Percentiles rank a stretch among this genome's conserved stretches.
Conservation (phyloP, 495 filamentous ascomycete species). For the Podospora fimiseda region DNA sequence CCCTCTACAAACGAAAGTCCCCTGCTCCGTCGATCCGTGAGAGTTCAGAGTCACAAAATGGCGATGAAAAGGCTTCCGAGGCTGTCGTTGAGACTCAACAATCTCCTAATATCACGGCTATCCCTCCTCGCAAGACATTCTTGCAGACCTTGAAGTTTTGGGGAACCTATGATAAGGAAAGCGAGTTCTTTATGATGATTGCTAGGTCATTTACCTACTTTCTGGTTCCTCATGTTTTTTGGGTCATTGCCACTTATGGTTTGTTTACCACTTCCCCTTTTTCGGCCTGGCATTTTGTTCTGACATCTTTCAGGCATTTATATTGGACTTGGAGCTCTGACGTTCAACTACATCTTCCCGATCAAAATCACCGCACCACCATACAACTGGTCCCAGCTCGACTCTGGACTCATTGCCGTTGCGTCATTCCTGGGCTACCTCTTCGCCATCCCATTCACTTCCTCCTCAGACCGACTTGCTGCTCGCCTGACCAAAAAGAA, state of each 20-base stretch:
- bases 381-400: constrained; percentile 53
- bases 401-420: constrained; percentile 51
- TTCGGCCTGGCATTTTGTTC: constrained; percentile 5
- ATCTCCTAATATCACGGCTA: constrained; percentile 1
- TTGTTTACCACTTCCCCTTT: constrained; percentile 6
- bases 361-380: constrained; percentile 48
- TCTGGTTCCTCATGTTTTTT: constrained; percentile 51
- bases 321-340: constrained; percentile 53
- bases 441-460: constrained; percentile 51
- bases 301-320: constrained; percentile 36
- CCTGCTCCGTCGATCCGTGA: background rate
- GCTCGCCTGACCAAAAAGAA: constrained; percentile 50
- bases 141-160: constrained; percentile 43
- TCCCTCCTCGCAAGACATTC: constrained; percentile 41
- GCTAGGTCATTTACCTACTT: constrained; percentile 52
- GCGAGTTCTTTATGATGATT: constrained; percentile 51
- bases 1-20: constrained; percentile 44
- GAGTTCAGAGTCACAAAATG: constrained; percentile 14
- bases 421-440: constrained; percentile 47
- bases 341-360: constrained; percentile 57
- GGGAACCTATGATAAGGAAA: constrained; percentile 44
- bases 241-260: constrained; percentile 53
- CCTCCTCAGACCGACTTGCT: constrained; percentile 50
- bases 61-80: constrained; percentile 19
- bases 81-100: constrained; percentile 13